These are phyloP conservation scores for Naegleria fowleri DNA, from an alignment of 208 protist species.

Conservation along the genomic window DNA sequence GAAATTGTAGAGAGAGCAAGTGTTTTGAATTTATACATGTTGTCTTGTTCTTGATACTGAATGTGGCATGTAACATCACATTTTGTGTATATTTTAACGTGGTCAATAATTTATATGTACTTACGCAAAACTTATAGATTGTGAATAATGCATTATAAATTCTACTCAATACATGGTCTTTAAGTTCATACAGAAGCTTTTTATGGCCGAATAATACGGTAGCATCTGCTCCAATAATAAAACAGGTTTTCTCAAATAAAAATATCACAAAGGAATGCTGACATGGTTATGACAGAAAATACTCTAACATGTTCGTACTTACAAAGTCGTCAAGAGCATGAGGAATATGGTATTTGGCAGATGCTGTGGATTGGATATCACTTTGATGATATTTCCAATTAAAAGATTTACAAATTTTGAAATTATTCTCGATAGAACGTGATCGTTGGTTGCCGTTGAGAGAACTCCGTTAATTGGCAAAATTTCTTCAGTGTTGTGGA, in stretches of 20 bases:
- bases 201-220: not conserved
- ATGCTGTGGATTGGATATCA: not conserved
- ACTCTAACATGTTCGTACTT: not conserved
- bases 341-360: not conserved
- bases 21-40: slow-evolving; percentile 4
- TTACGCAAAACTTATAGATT: slow-evolving; percentile 2
- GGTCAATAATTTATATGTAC: no score
- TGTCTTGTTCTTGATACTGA: slow-evolving; percentile 22
- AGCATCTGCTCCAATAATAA: not conserved
- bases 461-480: not conserved
- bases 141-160: slow-evolving; percentile 7
- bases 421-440: slow-evolving; percentile 14
- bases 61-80: no score
- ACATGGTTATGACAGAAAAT: not conserved
- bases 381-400: slow-evolving; percentile 16
- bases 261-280: not conserved
- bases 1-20: not conserved
- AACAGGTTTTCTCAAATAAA: not conserved
- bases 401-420: not conserved
- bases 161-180: not conserved
- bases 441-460: not conserved
- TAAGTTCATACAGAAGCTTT: not conserved
- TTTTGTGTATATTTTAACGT: no score
- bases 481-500: not conserved
- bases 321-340: slow-evolving; percentile 13